These are phyloP conservation scores for Saccharata proteae DNA, from an alignment of 2,329 filamentous ascomycete species.

Conservation along the genomic window DNA sequence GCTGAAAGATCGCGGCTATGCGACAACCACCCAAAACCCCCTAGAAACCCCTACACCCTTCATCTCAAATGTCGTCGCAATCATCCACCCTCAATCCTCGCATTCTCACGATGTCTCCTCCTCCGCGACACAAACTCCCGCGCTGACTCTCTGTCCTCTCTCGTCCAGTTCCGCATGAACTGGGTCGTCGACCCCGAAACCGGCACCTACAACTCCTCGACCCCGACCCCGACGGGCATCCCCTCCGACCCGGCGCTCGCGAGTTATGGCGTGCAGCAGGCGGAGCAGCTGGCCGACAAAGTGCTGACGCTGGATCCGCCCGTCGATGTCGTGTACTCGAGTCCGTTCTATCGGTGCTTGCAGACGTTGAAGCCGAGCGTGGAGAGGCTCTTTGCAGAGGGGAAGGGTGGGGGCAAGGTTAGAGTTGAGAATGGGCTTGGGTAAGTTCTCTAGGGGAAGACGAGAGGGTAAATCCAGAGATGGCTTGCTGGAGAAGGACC, in stretches of 20 bases:
- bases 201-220: constrained; percentile 61
- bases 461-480: no score
- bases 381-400: constrained; percentile 19
- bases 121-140: constrained; percentile 7
- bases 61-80: background rate
- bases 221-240: constrained; percentile 71
- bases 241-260: constrained; percentile 79
- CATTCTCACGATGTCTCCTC: constrained; percentile 9
- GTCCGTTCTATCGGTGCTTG: constrained; percentile 30
- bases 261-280: constrained; percentile 74
- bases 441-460: no score
- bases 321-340: constrained; percentile 61
- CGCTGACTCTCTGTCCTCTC: constrained; percentile 10
- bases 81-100: background rate
- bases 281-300: constrained; percentile 59
- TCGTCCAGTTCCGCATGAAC: constrained; percentile 67
- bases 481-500: no score
- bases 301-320: constrained; percentile 51
- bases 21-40: constrained; percentile 8
- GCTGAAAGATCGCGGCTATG: constrained; percentile 1
- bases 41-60: constrained; percentile 1
- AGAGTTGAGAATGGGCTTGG: constrained; percentile 41
- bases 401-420: constrained; percentile 28
- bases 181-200: constrained; percentile 76
- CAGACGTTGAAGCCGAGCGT: constrained; percentile 26